Percentiles rank a stretch among this genome's conserved stretches.
Evolutionary conservation across 2,329 filamentous ascomycete species (phyloP).

Genomic region (Fusarium sp.): DNA sequence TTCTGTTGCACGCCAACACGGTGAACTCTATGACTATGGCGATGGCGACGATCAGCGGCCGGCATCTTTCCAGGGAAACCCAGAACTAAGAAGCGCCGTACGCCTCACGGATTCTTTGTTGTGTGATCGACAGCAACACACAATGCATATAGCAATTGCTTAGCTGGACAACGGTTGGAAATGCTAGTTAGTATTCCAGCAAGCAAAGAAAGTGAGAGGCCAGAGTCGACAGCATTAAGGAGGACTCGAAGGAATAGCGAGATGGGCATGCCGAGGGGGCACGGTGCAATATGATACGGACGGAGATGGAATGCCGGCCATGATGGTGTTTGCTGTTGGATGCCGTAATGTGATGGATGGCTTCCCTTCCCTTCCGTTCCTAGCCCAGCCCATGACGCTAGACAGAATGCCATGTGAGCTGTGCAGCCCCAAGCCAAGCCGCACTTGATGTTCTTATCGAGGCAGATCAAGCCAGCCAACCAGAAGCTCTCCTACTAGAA

Average conservation of each 20-base stretch:
- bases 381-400: slow-evolving; percentile 30
- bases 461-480: slow-evolving; percentile 16
- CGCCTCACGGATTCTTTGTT: slow-evolving; percentile 2
- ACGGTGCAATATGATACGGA: slow-evolving; percentile 4
- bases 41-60: slow-evolving; percentile 17
- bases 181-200: background rate
- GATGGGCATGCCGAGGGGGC: background rate
- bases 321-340: slow-evolving; percentile 12
- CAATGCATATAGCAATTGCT: background rate
- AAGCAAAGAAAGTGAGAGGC: background rate
- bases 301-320: slow-evolving; percentile 34
- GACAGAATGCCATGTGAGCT: slow-evolving; percentile 38
- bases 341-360: slow-evolving; percentile 17
- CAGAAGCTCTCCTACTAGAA: slow-evolving; percentile 9
- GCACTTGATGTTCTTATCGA: slow-evolving; percentile 33
- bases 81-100: slow-evolving; percentile 5
- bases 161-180: background rate
- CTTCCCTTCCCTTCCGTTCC: too few species aligned
- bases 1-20: slow-evolving; percentile 25
- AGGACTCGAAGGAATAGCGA: background rate
- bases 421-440: slow-evolving; percentile 18
- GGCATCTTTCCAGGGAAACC: slow-evolving; percentile 2
- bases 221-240: background rate
- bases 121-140: slow-evolving; percentile 13
- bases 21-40: slow-evolving; percentile 40